A percentile compares a stretch with the other conserved stretches of the same genome.
These are phyloP conservation scores for Debaryomycetaceae sp. DNA, from an alignment of 1,139 yeast genomes.

Conservation along the genomic window DNA sequence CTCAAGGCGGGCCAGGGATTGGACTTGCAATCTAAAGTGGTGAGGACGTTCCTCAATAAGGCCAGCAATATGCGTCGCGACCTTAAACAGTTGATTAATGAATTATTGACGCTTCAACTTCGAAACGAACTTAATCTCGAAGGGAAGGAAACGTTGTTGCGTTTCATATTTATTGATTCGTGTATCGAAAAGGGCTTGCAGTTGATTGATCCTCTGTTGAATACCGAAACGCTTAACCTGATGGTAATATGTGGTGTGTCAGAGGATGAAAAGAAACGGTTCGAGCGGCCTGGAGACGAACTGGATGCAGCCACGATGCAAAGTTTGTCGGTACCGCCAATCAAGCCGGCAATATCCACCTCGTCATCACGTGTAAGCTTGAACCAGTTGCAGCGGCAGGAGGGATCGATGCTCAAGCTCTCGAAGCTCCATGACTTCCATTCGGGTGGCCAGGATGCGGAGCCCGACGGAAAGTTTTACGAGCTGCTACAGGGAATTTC, in stretches of 20 bases:
- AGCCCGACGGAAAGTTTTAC: conserved; percentile 4
- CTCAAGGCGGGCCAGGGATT: conserved; percentile 15
- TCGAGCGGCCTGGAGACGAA: conserved; percentile 4
- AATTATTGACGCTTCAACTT: conserved; percentile 44
- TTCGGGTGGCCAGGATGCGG: conserved; percentile 6
- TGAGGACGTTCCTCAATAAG: conserved; percentile 30
- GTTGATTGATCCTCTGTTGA: conserved; percentile 33
- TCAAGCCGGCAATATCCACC: conserved; percentile 22
- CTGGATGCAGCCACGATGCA: conserved; percentile 1
- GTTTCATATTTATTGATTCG: conserved; percentile 59
- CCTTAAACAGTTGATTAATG: conserved; percentile 44
- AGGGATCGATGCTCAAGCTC: conserved; percentile 30
- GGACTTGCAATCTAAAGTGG: conserved; percentile 15
- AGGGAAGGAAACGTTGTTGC: conserved; percentile 62
- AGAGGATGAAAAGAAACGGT: conserved; percentile 11
- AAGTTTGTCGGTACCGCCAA: conserved; percentile 7
- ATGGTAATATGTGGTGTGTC: conserved; percentile 3
- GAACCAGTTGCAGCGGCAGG: conserved; percentile 26
- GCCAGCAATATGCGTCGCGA: conserved; percentile 34
- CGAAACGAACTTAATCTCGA: conserved; percentile 45
- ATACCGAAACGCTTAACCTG: conserved; percentile 6
- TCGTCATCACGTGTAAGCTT: conserved; percentile 27
- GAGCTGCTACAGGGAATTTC: conserved; percentile 19
- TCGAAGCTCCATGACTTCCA: conserved; percentile 20
- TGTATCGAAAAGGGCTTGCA: conserved; percentile 57